Base-by-base conservation (phyloP, 1,284 basidiomycete species). In the Ceratobasidium sp. region DNA sequence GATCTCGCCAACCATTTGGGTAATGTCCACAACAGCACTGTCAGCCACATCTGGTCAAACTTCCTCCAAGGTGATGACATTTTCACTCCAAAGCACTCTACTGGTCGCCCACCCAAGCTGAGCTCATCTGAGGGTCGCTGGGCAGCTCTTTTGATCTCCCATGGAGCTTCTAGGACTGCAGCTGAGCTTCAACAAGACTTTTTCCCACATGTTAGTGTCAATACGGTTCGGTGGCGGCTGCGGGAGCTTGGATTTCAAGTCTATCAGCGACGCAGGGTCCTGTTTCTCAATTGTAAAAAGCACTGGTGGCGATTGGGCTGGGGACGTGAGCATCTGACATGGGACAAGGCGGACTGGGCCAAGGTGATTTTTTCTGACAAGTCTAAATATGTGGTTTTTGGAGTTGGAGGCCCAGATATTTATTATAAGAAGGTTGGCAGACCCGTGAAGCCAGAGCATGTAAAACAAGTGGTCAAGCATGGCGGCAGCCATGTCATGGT, bases 141-240 rank as follows among this genome's bases (percentile, higher is more conserved):
- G 59, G 59, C 59, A 27, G 59, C 39, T 2, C n/a, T 62, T 2
- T 62, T 62, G 39, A 41, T 62, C 6, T 41, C 59, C 46, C 37
- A 27, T 41, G 59, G 59, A 0, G 39, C 46, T 46, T 39, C 19
- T 19, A 43, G 24, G 11, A 39, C 37, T 8, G 37, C 9, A 1
- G 37, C 37, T 13, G 37, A 39, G 8, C 37, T 39, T 2, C 8
- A 39, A 11, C 37, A 13, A 6, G 37, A 39, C 37, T 39, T 56
- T 34, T n/a, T n/a, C n/a, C n/a, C n/a, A n/a, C n/a, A n/a, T n/a
- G n/a, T n/a, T n/a, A n/a, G n/a, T n/a, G n/a, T n/a, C n/a, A n/a
- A 53, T 7, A 53, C 49, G 5, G 24, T 53, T 27, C 49, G 49
- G 5, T 16, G 49, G 7, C 6, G 19, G 6, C 49, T 53, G 49